Base-by-base conservation (phyloP, 345 rosid species). In the Salix viminalis region DNA sequence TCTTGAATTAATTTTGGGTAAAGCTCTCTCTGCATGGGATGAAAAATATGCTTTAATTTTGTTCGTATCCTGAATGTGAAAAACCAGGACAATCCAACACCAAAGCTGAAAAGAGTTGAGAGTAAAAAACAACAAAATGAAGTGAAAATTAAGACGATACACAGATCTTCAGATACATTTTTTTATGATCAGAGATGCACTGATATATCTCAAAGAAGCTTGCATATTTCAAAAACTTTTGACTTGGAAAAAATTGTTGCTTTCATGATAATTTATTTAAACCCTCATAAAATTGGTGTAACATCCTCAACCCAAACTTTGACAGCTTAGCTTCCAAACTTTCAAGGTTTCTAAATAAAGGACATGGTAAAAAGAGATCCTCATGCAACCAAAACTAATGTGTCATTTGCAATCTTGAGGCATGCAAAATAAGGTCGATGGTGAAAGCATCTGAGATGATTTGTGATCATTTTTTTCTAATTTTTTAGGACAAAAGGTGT, bases 1-100 rank as follows among this genome's bases (percentile, higher is more conserved):
- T 91, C 97, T 85, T 92, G 92, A 83, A 94, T 85, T 82, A 94
- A 85, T 86, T 90, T 90, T 44, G 97, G 98, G 79, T 92, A 92
- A 62, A 89, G 88, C 70, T 89, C 90, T 72, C 80, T 86, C 98
- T 94, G 97, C 87, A 90, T 36, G 80, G 50, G 36, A 79, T 64
- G 56, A 79, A 75, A 50, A 78, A 61, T 66, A 69, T 64, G 75
- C 60, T 75, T 78, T 21, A 71, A 65, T 28, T 46, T 69, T 69
- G 26, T 44, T 56, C 68, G 16, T 58, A 71, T 62, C 78, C 58
- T 67, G 42, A 36, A n/a, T 67, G 71, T 70, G 78, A 65, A 72
- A 76, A 85, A n/a, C 24, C 16, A 39, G 23, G 54, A 24, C 24
- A 24, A 44, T 60, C 3, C 42, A 69, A 72, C 48, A 44, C 14